Base-by-base conservation (phyloP, 2,329 filamentous ascomycete genomes). In the Xylaria sp. region DNA sequence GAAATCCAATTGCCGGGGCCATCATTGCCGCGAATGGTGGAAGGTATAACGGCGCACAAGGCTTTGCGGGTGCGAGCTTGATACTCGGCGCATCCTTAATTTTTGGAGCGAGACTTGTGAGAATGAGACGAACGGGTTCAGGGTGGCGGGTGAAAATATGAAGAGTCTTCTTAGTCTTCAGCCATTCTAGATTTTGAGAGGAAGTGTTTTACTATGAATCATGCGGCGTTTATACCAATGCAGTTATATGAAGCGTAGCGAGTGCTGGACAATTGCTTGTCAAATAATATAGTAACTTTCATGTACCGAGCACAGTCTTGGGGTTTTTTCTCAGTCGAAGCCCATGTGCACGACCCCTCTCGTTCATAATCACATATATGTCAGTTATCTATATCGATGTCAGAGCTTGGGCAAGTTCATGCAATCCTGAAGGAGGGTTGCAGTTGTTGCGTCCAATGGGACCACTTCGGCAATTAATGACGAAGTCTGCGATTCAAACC, bases 1-100 rank as follows among this genome's bases (percentile, higher is more conserved):
- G 86, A 0, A 84, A 85, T 18, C 86, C 86, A 0, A 84, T 88
- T 28, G 83, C 83, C 0, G 86, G 86, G 0, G 84, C 84, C 1
- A 80, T 88, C 20, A 83, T 88, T 46, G 78, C 81, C 1, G 79
- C 79, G 0, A 71, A 76, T 37, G 81, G 76, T 0, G 84, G 84
- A 0, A 75, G 72, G 6, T 88, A 86, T 54, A 72, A 76, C 7
- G 86, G 84, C 0, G 85, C 86, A 6, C 85, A 88, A 77, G 76
- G 74, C 0, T 88, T 87, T 72, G 82, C 84, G 0, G 86, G 84
- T 0, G 73, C 75, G 0, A 80, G 78, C 25, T 66, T 88, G 73
- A 44, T 85, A 9, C 62, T 85, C 1, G 85, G 85, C 0, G 78
- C 76, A 41, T 74, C 69, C 0, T 81, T 85, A 15, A 75, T 87